A percentile compares a stretch with the other conserved stretches of the same genome.
Evolutionary conservation across 495 filamentous ascomycete genomes (phyloP).

Genomic region (Lentithecium fluviatile): DNA sequence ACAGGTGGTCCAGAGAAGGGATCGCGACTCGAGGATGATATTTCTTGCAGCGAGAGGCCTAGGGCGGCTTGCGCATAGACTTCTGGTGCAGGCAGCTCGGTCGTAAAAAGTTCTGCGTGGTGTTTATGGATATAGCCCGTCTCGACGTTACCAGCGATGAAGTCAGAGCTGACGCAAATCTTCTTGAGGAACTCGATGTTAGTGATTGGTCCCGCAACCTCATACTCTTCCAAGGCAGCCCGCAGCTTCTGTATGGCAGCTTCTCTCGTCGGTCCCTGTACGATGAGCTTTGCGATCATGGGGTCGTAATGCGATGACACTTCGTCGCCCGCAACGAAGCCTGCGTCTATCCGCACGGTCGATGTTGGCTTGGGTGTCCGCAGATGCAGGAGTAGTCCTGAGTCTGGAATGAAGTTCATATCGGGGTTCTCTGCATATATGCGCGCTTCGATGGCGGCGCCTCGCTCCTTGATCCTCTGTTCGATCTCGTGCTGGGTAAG

Average conservation of each 20-base stretch:
- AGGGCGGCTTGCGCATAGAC: constrained; percentile 78
- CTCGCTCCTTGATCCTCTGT: constrained; percentile 67
- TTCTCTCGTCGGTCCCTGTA: constrained; percentile 73
- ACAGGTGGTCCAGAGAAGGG: constrained; percentile 32
- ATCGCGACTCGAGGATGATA: constrained; percentile 21
- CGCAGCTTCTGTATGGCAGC: constrained; percentile 80
- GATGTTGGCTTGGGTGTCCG: constrained; percentile 65
- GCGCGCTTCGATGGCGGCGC: constrained; percentile 88
- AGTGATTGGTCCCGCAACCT: constrained; percentile 87
- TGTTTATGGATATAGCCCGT: constrained; percentile 95
- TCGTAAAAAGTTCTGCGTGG: constrained; percentile 56
- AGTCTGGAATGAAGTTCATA: constrained; percentile 87
- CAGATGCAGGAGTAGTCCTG: constrained; percentile 82
- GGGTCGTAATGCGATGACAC: constrained; percentile 96
- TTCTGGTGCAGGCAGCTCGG: constrained; percentile 30
- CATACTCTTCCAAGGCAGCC: constrained; percentile 81
- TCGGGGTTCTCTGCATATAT: constrained; percentile 97
- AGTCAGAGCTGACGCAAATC: constrained; percentile 74
- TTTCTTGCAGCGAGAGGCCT: constrained; percentile 57
- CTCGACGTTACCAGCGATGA: constrained; percentile 85
- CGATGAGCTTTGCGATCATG: constrained; percentile 98
- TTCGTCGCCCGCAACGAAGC: constrained; percentile 86
- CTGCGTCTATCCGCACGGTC: constrained; percentile 85
- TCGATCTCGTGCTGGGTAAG: constrained; percentile 82
- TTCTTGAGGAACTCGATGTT: constrained; percentile 96